Evolutionary conservation across 2,329 filamentous ascomycete genomes (phyloP), one percentile per base, ranked within the genome.

Genomic region (Alternaria solani): DNA sequence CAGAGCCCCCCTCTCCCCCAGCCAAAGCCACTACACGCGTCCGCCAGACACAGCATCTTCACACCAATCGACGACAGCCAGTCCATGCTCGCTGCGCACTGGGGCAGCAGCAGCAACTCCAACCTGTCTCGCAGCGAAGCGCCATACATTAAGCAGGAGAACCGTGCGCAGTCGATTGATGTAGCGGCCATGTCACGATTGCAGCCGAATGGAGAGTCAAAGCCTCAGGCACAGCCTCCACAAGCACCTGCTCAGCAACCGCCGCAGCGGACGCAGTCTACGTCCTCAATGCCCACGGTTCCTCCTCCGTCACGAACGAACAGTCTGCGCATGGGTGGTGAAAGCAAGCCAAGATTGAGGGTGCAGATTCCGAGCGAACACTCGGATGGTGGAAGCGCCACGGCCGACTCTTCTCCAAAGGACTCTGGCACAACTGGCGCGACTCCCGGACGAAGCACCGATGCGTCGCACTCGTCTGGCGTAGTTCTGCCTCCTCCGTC

Each of bases 281-380:
- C 88, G 5, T 87, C 90, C 1, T 89, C 88, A 1, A 84, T 89
- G 30, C 85, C 90, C 0, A 89, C 92, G 38, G 87, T 92, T 65
- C 87, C 88, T 9, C 90, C 91, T 7, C 91, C 92, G 0, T 89
- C 89, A 20, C 67, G 75, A 34, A 73, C 91, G n/a, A 93, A 92
- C 73, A 96, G 92, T 65, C 81, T 91, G 60, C 87, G 90, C 66
- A 81, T 80, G 55, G 88, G 87, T 55, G 88, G 87, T 56, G 88
- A 88, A 8, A 89, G 91, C 71, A 87, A 94, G 55, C 95, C 95
- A 3, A 88, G 92, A 54, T 84, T 99, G 47, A 97, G 92, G 69
- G 93, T 99, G 5, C 93, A 97, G 74, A 99, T 99, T 71, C 95
- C 95, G 0, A 94, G 93, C 67, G 95, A 96, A 72, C 88, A 89